phyloP scores from a whole-genome alignment of 208 protist genomes.

The Tritrichomonas foetus region DNA sequence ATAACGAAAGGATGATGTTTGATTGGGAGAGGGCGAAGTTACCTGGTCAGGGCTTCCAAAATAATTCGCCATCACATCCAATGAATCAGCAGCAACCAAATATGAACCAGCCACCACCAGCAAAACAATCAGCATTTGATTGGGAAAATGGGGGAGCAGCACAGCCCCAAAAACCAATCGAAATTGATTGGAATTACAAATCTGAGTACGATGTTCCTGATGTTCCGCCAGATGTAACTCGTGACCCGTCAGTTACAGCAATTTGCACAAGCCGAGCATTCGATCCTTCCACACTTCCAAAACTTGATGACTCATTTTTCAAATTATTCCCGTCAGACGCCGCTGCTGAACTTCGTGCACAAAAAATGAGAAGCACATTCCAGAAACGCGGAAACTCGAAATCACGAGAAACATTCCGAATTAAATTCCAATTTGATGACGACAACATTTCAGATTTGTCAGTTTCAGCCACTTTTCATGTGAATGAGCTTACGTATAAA shows the following conservation, averaged over 20 bases:
- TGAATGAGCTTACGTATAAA: not conserved
- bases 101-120: not conserved
- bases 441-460: not conserved
- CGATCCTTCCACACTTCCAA: not conserved
- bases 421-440: not conserved
- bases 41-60: not conserved
- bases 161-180: not conserved
- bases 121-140: not conserved
- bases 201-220: not conserved
- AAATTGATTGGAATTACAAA: constrained; percentile 24
- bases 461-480: not conserved
- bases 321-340: not conserved
- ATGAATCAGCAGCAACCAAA: not conserved
- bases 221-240: not conserved
- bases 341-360: not conserved
- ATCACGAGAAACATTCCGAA: not conserved
- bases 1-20: not conserved
- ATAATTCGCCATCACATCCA: not conserved
- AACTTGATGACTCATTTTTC: not conserved
- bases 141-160: not conserved
- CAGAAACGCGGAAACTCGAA: not conserved
- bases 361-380: not conserved
- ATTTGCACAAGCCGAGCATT: not conserved
- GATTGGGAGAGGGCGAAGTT: not conserved
- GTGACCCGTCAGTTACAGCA: not conserved